These are phyloP conservation scores for Marasmius sp. DNA, from an alignment of 1,284 basidiomycete genomes.

Conservation along the genomic window DNA sequence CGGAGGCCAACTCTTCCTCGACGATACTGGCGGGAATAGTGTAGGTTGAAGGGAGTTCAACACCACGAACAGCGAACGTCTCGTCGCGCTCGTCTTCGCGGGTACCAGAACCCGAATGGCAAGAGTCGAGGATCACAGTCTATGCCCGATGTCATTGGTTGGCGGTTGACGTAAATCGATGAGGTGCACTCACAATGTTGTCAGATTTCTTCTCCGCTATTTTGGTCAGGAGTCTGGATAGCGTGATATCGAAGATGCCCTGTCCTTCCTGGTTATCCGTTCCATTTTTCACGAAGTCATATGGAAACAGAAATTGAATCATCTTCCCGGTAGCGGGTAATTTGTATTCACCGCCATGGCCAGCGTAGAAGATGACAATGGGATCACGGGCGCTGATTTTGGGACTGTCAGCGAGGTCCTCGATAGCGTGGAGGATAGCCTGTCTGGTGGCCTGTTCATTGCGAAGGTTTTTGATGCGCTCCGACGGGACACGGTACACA, in stretches of 20 bases:
- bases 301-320: conserved; percentile 15
- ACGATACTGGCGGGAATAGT: neutral
- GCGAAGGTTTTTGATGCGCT: conserved; percentile 19
- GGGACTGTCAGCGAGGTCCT: conserved; percentile 11
- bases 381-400: conserved; percentile 21
- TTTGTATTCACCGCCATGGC: conserved; percentile 22
- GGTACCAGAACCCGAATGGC: conserved; percentile 8
- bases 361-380: conserved; percentile 29
- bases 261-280: neutral
- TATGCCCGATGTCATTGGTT: neutral
- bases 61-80: neutral
- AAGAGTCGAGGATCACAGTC: conserved; percentile 7
- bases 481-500: conserved; percentile 12
- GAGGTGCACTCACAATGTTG: neutral
- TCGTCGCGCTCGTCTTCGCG: neutral
- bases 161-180: neutral
- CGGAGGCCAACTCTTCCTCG: neutral
- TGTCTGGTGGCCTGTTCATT: conserved; percentile 23
- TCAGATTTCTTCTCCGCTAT: neutral
- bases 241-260: neutral
- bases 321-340: conserved; percentile 2
- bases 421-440: conserved; percentile 20
- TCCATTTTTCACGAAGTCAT: conserved; percentile 8
- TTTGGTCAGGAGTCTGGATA: neutral
- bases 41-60: neutral